Conservation (phyloP, 1,284 basidiomycete genomes). For the Ganoderma boninense region DNA sequence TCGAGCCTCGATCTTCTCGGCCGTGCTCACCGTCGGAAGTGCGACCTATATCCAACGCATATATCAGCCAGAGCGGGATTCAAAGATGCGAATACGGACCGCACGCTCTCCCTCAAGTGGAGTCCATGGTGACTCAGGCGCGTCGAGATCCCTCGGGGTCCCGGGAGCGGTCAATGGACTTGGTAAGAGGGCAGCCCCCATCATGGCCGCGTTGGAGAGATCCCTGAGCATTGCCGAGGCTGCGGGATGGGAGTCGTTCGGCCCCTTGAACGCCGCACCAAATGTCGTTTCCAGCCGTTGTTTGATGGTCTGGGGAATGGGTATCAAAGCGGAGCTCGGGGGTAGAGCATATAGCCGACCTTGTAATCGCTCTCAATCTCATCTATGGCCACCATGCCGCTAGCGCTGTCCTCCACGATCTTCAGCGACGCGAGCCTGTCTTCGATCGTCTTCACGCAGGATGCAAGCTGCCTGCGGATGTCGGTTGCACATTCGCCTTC, state of each 20-base stretch:
- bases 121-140: slow-evolving; percentile 24
- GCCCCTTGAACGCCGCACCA: neutral
- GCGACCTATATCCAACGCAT: slow-evolving; percentile 7
- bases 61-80: neutral
- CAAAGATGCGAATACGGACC: slow-evolving; percentile 4
- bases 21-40: slow-evolving; percentile 45
- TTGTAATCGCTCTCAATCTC: slow-evolving; percentile 21
- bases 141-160: slow-evolving; percentile 17
- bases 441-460: slow-evolving; percentile 49
- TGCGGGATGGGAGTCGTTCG: neutral
- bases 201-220: slow-evolving; percentile 13
- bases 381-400: slow-evolving; percentile 3
- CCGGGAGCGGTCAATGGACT: slow-evolving; percentile 19
- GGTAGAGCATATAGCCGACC: slow-evolving; percentile 6
- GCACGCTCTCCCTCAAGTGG: slow-evolving; percentile 19
- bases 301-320: neutral
- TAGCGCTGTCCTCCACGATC: slow-evolving; percentile 25
- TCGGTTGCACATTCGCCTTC: slow-evolving; percentile 24
- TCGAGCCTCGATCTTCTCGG: slow-evolving; percentile 59
- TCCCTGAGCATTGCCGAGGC: slow-evolving; percentile 10
- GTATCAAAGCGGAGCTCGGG: too few relatives aligned
- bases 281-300: neutral
- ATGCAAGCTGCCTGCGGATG: slow-evolving; percentile 46
- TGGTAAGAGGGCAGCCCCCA: neutral
- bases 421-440: slow-evolving; percentile 44